Evolutionary conservation across 2,329 filamentous ascomycete genomes (phyloP).

Genomic region (Neurospora crassa): DNA sequence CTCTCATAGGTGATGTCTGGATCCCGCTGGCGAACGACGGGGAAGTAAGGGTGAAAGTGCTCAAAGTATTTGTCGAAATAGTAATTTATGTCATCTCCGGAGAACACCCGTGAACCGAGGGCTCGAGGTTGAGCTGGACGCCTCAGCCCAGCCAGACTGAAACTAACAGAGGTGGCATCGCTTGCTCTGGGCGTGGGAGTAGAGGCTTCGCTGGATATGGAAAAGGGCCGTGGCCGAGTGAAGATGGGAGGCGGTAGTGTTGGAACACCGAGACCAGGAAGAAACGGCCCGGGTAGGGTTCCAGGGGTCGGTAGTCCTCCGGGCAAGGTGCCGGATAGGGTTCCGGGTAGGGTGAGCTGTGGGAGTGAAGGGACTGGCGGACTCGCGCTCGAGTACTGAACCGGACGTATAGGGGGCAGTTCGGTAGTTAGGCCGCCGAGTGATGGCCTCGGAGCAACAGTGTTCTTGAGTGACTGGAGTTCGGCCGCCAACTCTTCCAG

Average conservation of each 20-base stretch:
- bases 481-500: constrained; percentile 45
- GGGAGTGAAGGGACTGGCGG: not conserved
- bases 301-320: not conserved
- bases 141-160: constrained; percentile 12
- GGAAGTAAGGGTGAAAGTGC: constrained; percentile 42
- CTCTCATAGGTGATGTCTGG: constrained; percentile 41
- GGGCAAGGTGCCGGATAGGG: not conserved
- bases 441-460: constrained; percentile 26
- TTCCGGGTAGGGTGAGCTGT: not conserved
- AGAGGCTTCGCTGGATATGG: constrained; percentile 9
- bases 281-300: constrained; percentile 2
- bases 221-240: constrained; percentile 6
- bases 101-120: constrained; percentile 37
- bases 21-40: constrained; percentile 38
- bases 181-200: constrained; percentile 8
- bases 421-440: constrained; percentile 9
- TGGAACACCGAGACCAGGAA: not conserved
- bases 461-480: constrained; percentile 44
- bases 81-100: constrained; percentile 43
- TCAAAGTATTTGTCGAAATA: constrained; percentile 48
- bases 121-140: constrained; percentile 30
- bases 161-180: constrained; percentile 6
- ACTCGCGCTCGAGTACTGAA: constrained; percentile 5
- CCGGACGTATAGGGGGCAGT: constrained; percentile 6
- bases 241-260: constrained; percentile 6